Evolutionary conservation across 257 asterid genomes (phyloP).

Genomic region (Solanum tarijense): DNA sequence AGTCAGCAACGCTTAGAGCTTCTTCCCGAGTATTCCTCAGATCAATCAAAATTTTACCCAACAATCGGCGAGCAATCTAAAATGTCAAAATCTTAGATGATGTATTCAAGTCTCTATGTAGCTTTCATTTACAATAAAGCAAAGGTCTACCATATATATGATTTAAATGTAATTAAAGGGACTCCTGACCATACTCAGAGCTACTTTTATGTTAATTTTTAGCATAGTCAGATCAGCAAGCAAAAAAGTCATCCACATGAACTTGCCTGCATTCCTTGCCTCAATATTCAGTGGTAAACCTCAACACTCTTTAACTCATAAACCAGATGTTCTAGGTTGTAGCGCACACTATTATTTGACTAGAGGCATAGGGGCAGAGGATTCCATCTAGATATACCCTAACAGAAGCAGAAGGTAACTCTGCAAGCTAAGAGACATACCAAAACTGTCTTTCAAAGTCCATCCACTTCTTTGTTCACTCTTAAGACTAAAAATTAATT

Average conservation of each 20-base stretch:
- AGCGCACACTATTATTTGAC: background rate
- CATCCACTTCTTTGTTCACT: background rate
- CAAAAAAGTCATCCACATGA: background rate
- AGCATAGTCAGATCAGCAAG: background rate
- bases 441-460: background rate
- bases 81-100: background rate
- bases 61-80: constrained; percentile 84
- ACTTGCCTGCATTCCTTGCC: background rate
- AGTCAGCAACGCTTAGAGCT: constrained; percentile 72
- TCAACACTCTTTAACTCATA: background rate
- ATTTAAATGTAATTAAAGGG: background rate
- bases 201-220: background rate
- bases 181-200: background rate
- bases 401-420: background rate
- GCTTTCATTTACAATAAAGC: background rate
- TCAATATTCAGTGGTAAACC: background rate
- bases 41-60: constrained; percentile 86
- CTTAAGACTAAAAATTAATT: background rate
- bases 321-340: background rate
- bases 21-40: constrained; percentile 83
- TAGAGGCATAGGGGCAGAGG: background rate
- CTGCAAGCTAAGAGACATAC: background rate
- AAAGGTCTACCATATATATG: background rate
- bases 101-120: background rate
- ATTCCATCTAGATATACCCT: background rate